phyloP scores from a whole-genome alignment of 345 rosid genomes.

The Lepidium sativum region DNA sequence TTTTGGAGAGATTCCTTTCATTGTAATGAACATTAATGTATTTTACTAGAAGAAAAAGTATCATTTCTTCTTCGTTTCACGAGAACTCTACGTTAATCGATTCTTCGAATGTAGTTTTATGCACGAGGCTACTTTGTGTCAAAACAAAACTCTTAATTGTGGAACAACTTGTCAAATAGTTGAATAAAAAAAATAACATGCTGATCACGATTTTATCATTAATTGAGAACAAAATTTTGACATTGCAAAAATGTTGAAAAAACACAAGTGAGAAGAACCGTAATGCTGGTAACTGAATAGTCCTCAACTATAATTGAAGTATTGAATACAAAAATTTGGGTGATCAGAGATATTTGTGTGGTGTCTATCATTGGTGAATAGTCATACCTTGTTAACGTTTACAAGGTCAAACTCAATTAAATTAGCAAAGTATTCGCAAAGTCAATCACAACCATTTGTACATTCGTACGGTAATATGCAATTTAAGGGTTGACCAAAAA shows the following conservation, averaged over 20 bases:
- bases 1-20: not conserved
- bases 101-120: not conserved
- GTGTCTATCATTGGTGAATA: conserved; percentile 1
- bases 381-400: not conserved
- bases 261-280: not conserved
- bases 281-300: not conserved
- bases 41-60: not conserved
- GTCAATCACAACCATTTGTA: conserved; percentile 1
- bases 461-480: conserved; percentile 12
- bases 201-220: not conserved
- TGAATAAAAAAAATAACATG: conserved; percentile 4
- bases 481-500: conserved; percentile 1
- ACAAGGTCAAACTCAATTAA: not conserved
- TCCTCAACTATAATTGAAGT: not conserved
- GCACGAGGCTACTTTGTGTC: conserved; percentile 17
- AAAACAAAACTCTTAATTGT: conserved; percentile 20
- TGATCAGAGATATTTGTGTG: not conserved
- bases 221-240: not conserved
- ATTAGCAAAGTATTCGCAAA: not conserved
- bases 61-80: conserved; percentile 8
- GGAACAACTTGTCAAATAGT: conserved; percentile 12
- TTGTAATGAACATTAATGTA: not conserved
- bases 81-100: not conserved
- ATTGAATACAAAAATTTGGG: not conserved
- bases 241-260: not conserved